Base-by-base conservation (phyloP, 495 filamentous ascomycete species). In the Astrothelium subdiscretum region DNA sequence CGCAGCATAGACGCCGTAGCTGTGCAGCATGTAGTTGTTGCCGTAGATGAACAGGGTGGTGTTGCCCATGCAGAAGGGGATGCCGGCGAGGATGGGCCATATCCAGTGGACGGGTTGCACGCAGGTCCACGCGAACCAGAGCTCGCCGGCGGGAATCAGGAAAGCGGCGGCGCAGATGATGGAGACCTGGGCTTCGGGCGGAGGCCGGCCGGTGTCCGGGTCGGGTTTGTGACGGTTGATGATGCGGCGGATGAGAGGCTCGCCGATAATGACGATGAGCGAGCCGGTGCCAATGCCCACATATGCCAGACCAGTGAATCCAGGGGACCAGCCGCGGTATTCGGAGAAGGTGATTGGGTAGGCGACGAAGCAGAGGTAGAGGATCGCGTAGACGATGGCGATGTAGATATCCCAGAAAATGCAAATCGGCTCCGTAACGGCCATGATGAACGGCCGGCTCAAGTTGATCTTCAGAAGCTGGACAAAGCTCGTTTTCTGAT, bases 331-430 rank as follows among this genome's bases (percentile, higher is more conserved):
- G 66, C 84, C 84, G 32, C 90, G 87, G 61, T 84, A 68, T 29
- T 83, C 70, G 29, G 82, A 77, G 74, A 89, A 96, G 59, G 96
- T 85, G 60, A 95, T 87, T 4, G 91, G 91, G 66, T 85, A 86
- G 26, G 89, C 89, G 31, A 90, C 85, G 74, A 97, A 96, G 74
- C 90, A 91, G 35, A 95, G 80, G 70, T 95, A 95, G 0, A 95
- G 78, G 59, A 91, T 89, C 18, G 65, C 74, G 62, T 83, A 83
- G 35, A 83, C 73, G 54, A 89, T 73, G 24, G 83, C 82, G 60
- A 88, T 82, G 65, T 88, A 88, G 48, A 86, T 67, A 69, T 92
- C 86, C 82, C 89, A 92, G 70, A 92, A 92, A 69, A 85, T 82
- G 63, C 80, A 84, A 62, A 96, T 94, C 0, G 91, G 91, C 62